These are phyloP conservation scores for Curvularia spicifera DNA, from an alignment of 2,329 filamentous ascomycete genomes.

Conservation along the genomic window DNA sequence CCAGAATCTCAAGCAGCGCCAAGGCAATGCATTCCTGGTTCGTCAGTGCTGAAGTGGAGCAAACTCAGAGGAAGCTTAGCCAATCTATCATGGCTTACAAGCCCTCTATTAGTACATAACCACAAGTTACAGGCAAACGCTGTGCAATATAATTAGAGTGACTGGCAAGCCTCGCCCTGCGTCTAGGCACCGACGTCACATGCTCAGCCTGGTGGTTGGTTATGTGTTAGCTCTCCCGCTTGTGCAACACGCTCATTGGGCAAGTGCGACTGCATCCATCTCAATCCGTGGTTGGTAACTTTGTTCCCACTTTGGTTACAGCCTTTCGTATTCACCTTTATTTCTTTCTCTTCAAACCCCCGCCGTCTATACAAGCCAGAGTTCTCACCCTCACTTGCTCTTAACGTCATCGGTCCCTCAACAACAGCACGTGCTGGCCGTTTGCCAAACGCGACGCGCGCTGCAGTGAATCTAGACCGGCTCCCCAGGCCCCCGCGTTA, in stretches of 20 bases:
- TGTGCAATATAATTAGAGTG: background rate
- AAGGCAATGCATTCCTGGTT: background rate
- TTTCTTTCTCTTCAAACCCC: background rate
- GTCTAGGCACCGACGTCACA: slow-evolving; percentile 4
- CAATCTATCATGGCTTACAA: background rate
- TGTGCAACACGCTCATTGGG: slow-evolving; percentile 10
- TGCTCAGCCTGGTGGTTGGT: background rate
- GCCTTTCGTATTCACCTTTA: background rate
- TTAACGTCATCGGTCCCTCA: background rate
- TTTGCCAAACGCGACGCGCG: background rate
- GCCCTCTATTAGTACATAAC: background rate
- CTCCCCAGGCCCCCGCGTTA: background rate
- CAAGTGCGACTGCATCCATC: background rate
- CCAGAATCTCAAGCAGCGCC: no score
- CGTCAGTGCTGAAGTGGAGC: background rate
- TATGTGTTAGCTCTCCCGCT: slow-evolving; percentile 1
- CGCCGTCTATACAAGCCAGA: background rate
- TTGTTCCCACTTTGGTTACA: background rate
- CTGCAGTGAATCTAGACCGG: background rate
- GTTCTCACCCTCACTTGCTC: background rate
- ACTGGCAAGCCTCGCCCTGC: background rate
- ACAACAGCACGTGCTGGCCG: background rate
- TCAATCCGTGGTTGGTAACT: slow-evolving; percentile 1
- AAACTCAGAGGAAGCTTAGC: no score
- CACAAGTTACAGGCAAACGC: background rate